phyloP scores from a whole-genome alignment of 495 filamentous ascomycete species.

The Cairneyella variabilis region DNA sequence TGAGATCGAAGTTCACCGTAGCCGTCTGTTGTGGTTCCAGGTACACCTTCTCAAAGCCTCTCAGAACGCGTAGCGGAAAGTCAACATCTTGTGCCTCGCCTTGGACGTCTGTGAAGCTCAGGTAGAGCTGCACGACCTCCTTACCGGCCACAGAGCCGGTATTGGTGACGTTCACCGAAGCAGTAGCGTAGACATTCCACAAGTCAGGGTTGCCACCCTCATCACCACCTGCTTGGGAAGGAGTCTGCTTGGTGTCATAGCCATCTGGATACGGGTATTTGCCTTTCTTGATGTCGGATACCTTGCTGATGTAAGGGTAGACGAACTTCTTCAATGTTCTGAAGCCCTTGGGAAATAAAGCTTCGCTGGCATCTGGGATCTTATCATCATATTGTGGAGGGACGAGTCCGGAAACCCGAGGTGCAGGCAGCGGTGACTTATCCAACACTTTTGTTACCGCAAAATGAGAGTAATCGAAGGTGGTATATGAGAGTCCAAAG shows the following conservation, averaged over 20 bases:
- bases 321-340: constrained; percentile 72
- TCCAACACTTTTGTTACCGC: constrained; percentile 47
- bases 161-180: constrained; percentile 67
- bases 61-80: constrained; percentile 70
- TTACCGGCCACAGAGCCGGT: constrained; percentile 61
- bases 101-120: constrained; percentile 57
- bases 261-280: constrained; percentile 70
- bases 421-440: constrained; percentile 57
- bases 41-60: constrained; percentile 76
- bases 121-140: constrained; percentile 79
- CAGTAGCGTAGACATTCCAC: constrained; percentile 60
- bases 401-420: constrained; percentile 50
- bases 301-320: constrained; percentile 73
- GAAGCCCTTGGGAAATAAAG: constrained; percentile 65
- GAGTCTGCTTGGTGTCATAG: constrained; percentile 51
- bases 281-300: constrained; percentile 51
- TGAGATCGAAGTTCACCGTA: constrained; percentile 66
- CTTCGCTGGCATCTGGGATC: constrained; percentile 53
- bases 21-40: constrained; percentile 52
- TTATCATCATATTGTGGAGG: constrained; percentile 59
- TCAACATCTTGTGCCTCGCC: constrained; percentile 49
- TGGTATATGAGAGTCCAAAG: constrained; percentile 77
- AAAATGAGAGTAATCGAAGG: constrained; percentile 64
- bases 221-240: constrained; percentile 71
- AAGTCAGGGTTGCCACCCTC: constrained; percentile 84